Conservation (phyloP, 192 early-diverging fungal species). For the Backusella luteola region DNA sequence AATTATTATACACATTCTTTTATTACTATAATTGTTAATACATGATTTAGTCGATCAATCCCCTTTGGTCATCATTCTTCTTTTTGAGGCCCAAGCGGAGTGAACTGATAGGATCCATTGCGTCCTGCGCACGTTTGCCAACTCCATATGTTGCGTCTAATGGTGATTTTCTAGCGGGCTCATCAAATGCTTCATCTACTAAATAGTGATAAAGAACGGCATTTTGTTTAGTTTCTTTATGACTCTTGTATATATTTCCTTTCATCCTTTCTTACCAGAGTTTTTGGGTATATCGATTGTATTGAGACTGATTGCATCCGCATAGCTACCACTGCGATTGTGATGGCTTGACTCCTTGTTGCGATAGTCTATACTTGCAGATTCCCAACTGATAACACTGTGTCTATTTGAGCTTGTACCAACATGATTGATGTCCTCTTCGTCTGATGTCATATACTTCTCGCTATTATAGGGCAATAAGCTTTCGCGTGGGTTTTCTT, state of each 20-base stretch:
- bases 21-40: background rate
- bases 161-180: background rate
- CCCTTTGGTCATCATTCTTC: background rate
- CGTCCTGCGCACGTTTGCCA: background rate
- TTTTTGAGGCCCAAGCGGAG: background rate
- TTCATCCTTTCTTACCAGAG: background rate
- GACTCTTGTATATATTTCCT: background rate
- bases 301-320: slow-evolving; percentile 5
- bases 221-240: background rate
- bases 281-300: slow-evolving; percentile 4
- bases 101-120: slow-evolving; percentile 8
- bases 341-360: background rate
- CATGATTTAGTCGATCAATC: background rate
- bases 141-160: background rate
- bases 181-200: background rate
- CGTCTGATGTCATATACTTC: slow-evolving; percentile 14
- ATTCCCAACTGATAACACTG: background rate
- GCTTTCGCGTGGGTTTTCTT: slow-evolving; percentile 7
- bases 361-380: background rate
- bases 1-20: background rate
- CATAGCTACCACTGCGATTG: background rate
- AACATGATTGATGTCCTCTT: slow-evolving; percentile 16
- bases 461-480: slow-evolving; percentile 14
- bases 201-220: background rate
- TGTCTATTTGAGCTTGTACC: background rate